These are phyloP conservation scores for Quercus lobata DNA, from an alignment of 331 rosid genomes.

Conservation along the genomic window DNA sequence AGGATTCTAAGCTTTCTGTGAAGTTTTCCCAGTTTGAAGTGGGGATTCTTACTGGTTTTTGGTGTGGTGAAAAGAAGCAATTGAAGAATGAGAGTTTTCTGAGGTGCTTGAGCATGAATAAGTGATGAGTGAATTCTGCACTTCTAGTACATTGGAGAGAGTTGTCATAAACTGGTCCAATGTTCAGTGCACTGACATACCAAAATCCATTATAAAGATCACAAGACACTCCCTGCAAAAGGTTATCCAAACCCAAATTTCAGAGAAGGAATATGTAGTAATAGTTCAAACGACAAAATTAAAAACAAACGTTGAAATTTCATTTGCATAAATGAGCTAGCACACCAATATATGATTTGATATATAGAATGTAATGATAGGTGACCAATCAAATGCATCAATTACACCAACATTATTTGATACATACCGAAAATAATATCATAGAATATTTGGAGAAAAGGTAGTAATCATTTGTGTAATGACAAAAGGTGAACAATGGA, in stretches of 20 bases:
- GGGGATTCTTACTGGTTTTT: conserved; percentile 19
- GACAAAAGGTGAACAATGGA: no score
- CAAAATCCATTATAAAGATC: conserved; percentile 27
- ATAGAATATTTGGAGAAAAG: no score
- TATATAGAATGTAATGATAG: no score
- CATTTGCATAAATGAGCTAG: no score
- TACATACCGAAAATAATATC: no score
- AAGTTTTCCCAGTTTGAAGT: conserved; percentile 21
- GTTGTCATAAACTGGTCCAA: conserved; percentile 27
- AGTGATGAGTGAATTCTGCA: conserved; percentile 8
- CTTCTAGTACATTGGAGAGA: conserved; percentile 16
- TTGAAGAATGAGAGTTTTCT: conserved; percentile 24
- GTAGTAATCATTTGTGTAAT: no score
- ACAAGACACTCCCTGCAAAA: conserved; percentile 25
- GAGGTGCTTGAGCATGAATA: conserved; percentile 26
- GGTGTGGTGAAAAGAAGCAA: conserved; percentile 11
- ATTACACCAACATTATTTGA: no score
- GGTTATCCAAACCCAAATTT: neutral
- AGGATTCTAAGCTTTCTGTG: conserved; percentile 22
- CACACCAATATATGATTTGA: no score
- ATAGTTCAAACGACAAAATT: neutral
- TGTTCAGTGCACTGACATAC: conserved; percentile 20
- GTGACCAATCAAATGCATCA: no score
- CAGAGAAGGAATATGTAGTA: neutral
- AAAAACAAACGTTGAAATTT: no score